These are phyloP conservation scores for Ceratobasidium sp. DNA, from an alignment of 1,284 basidiomycete species.

Conservation along the genomic window DNA sequence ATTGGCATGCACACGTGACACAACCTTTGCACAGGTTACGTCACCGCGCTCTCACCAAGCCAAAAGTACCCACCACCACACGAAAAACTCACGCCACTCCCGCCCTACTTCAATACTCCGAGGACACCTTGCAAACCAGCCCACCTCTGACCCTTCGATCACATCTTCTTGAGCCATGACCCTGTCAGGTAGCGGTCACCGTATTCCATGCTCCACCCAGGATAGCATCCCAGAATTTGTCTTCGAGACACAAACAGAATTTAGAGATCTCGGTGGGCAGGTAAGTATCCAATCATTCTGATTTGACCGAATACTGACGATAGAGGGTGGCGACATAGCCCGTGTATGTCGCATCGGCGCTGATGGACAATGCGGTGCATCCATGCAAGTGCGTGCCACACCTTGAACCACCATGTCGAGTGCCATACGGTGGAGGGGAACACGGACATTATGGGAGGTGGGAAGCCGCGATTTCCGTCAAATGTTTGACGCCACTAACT, in stretches of 20 bases:
- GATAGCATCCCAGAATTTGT: slow-evolving; percentile 25
- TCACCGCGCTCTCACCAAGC: too few relatives aligned
- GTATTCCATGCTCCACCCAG: slow-evolving; percentile 27
- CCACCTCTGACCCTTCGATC: too few relatives aligned
- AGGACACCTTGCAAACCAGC: too few relatives aligned
- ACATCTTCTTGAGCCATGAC: background rate
- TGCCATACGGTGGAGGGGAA: slow-evolving; percentile 75
- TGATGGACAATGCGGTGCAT: slow-evolving; percentile 74
- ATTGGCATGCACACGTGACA: too few relatives aligned
- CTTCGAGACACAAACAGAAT: slow-evolving; percentile 29
- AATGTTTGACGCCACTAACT: background rate
- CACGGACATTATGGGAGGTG: slow-evolving; percentile 71
- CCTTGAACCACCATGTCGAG: slow-evolving; percentile 66
- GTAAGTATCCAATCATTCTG: background rate
- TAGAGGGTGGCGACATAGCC: slow-evolving; percentile 55
- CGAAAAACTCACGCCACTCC: background rate
- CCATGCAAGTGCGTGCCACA: slow-evolving; percentile 80
- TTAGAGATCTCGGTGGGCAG: slow-evolving; percentile 23
- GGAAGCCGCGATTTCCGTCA: slow-evolving; percentile 57
- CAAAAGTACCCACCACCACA: slow-evolving; percentile 12
- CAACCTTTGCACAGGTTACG: too few relatives aligned
- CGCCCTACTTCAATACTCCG: too few relatives aligned
- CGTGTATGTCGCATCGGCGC: slow-evolving; percentile 77
- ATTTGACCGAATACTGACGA: too few relatives aligned
- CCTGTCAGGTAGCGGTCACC: slow-evolving; percentile 29